phyloP scores from a whole-genome alignment of 2,329 filamentous ascomycete genomes.

The Verticillium longisporum region DNA sequence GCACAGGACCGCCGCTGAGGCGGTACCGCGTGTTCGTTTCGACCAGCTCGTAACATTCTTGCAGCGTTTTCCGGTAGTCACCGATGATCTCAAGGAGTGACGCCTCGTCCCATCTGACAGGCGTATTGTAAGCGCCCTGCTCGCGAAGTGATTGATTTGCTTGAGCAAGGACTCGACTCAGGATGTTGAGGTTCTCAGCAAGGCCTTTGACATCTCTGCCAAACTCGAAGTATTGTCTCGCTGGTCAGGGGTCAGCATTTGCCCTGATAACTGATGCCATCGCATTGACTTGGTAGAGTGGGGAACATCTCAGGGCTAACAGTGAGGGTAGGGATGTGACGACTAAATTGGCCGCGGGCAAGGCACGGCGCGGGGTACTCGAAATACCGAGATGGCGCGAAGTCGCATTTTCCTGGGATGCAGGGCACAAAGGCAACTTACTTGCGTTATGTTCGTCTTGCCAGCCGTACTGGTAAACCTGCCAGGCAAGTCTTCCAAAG shows the following conservation, averaged over 20 bases:
- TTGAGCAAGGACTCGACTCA: constrained; percentile 19
- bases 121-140: constrained; percentile 13
- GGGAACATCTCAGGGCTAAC: not conserved
- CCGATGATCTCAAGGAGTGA: constrained; percentile 20
- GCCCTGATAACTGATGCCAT: not conserved
- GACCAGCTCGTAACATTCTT: constrained; percentile 23
- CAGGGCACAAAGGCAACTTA: constrained; percentile 13
- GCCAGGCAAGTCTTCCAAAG: constrained; percentile 23
- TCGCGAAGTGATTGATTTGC: constrained; percentile 19
- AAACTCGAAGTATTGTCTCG: constrained; percentile 24
- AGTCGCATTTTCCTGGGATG: not conserved
- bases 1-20: constrained; percentile 16
- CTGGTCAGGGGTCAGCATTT: constrained; percentile 9
- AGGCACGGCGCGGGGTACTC: not conserved
- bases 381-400: not conserved
- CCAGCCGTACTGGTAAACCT: constrained; percentile 24
- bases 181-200: constrained; percentile 21
- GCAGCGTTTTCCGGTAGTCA: constrained; percentile 21
- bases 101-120: constrained; percentile 12
- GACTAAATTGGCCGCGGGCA: not conserved
- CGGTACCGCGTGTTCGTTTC: constrained; percentile 21
- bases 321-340: not conserved
- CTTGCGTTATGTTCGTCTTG: constrained; percentile 23
- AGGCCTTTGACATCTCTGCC: constrained; percentile 21
- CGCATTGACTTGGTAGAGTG: not conserved